Percentiles rank a stretch among this genome's conserved stretches.
Conservation (phyloP, 2,329 filamentous ascomycete species). For the Fusarium pseudograminearum region DNA sequence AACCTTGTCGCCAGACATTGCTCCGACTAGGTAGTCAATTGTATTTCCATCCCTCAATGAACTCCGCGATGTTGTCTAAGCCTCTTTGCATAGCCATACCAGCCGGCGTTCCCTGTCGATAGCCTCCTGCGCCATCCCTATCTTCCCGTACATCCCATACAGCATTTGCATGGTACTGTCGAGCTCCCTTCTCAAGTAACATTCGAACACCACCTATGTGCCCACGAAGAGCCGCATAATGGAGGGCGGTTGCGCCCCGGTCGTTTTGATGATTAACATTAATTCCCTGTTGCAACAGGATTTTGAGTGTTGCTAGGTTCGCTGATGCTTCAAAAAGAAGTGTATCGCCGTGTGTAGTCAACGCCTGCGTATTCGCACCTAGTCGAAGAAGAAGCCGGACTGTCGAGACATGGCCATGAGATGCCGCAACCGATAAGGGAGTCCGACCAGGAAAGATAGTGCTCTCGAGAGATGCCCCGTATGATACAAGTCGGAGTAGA, state of each 20-base stretch:
- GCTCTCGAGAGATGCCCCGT: slow-evolving; percentile 44
- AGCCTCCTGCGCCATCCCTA: slow-evolving; percentile 41
- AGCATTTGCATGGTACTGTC: slow-evolving; percentile 46
- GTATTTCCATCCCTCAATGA: slow-evolving; percentile 48
- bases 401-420: slow-evolving; percentile 46
- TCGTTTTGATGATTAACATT: slow-evolving; percentile 47
- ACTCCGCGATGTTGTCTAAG: slow-evolving; percentile 45
- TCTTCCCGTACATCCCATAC: slow-evolving; percentile 49
- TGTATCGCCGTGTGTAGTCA: slow-evolving; percentile 47
- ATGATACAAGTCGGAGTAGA: slow-evolving; percentile 42
- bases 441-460: slow-evolving; percentile 48
- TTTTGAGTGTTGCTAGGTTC: slow-evolving; percentile 45
- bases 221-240: slow-evolving; percentile 46
- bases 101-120: slow-evolving; percentile 48
- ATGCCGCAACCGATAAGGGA: slow-evolving; percentile 43
- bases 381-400: slow-evolving; percentile 45
- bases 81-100: slow-evolving; percentile 47
- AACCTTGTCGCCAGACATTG: slow-evolving; percentile 21
- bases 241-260: slow-evolving; percentile 46
- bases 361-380: slow-evolving; percentile 41
- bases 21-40: slow-evolving; percentile 31
- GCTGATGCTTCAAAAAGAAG: slow-evolving; percentile 46
- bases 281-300: slow-evolving; percentile 44
- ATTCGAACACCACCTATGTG: slow-evolving; percentile 42
- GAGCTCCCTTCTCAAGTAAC: slow-evolving; percentile 45